Base-by-base conservation (phyloP, 1,284 basidiomycete genomes). In the Phellinidium pouzarii region DNA sequence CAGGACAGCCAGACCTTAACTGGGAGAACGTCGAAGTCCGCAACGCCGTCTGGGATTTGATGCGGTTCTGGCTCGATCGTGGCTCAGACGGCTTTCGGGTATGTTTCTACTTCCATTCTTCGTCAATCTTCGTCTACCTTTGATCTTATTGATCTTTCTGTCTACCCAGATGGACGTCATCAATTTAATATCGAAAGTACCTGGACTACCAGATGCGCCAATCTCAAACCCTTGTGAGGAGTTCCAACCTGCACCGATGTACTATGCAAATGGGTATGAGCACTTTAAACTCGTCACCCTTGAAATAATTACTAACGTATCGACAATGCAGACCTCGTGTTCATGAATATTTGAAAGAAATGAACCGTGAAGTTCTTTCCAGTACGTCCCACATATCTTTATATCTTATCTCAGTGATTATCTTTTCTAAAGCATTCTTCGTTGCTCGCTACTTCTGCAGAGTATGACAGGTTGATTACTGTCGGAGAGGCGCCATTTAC, bases 41-140 rank as follows among this genome's bases (percentile, higher is more conserved):
- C 23, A 70, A 76, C 37, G 83, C 82, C 2, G 77, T 89, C 22
- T 79, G 75, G 68, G 77, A 81, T 40, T 67, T 82, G 36, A 83
- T 91, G 76, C 66, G 69, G 29, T 91, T 87, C 67, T 91, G 87
- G 87, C 74, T 84, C 22, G 76, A 83, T 53, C 71, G 80, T 55
- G 86, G 87, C 3, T 82, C 84, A 55, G 80, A 87, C 56, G 89
- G 87, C 1, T 91, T 90, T 66, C 71, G 84, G 31, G 80, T 83
- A 54, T 25, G 74, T 60, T 11, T 14, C 17, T 20, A 31, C 25
- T 46, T 14, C 6, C n/a, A 1, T 34, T 3, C 19, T n/a, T 25
- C 31, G 31, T 37, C 19, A 20, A 40, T 11, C n/a, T 20, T 40
- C 19, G 37, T 40, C 14, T 40, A 17, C 8, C 8, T 40, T 11